Percentiles rank a stretch among this genome's conserved stretches.
Evolutionary conservation across 176 grass and related monocot genomes (phyloP).

Genomic region (Rhynchospora pubera): DNA sequence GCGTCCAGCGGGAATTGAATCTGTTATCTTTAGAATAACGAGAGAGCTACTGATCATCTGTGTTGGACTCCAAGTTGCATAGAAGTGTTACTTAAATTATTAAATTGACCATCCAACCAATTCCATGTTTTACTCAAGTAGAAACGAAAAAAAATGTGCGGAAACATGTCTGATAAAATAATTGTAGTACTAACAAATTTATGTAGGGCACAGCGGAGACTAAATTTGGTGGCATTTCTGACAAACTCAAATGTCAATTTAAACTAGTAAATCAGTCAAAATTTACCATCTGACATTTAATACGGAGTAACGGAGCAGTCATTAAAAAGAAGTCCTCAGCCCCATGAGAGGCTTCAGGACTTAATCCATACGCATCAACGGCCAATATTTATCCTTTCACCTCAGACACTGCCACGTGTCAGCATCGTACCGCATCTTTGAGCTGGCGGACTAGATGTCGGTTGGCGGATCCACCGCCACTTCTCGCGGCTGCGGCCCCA

Average conservation of each 20-base stretch:
- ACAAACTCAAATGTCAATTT: not conserved
- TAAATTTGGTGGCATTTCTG: too few relatives aligned
- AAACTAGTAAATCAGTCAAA: not conserved
- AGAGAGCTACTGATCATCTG: too few relatives aligned
- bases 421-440: not conserved
- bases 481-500: not conserved
- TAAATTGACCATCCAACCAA: too few relatives aligned
- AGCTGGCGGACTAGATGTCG: not conserved
- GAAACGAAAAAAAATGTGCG: too few relatives aligned
- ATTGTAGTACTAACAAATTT: too few relatives aligned
- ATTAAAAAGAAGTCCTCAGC: not conserved
- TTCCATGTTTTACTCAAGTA: too few relatives aligned
- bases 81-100: too few relatives aligned
- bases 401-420: not conserved
- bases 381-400: not conserved
- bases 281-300: not conserved
- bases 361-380: not conserved
- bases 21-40: too few relatives aligned
- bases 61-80: too few relatives aligned
- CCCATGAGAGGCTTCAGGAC: not conserved
- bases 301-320: not conserved
- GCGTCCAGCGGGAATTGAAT: too few relatives aligned
- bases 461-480: slow-evolving; percentile 1
- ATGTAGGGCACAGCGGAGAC: too few relatives aligned
- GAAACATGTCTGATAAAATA: too few relatives aligned